These are phyloP conservation scores for Paulownia fortunei DNA, from an alignment of 257 asterid genomes.

Conservation along the genomic window DNA sequence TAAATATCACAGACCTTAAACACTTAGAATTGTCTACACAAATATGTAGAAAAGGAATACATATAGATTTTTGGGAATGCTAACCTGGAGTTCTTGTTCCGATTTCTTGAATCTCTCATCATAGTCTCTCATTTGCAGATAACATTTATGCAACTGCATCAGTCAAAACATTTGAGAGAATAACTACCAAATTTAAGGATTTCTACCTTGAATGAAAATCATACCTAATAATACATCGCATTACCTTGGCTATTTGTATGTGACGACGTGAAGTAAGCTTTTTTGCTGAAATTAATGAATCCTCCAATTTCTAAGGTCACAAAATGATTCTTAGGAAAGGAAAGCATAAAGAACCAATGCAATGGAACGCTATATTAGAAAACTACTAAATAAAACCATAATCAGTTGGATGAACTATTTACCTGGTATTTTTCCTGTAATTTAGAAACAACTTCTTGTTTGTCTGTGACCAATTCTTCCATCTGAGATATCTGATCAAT, in stretches of 20 bases:
- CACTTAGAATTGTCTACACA: not conserved
- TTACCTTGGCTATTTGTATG: constrained; percentile 71
- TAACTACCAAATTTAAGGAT: constrained; percentile 9
- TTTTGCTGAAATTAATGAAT: constrained; percentile 60
- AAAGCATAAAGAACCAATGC: constrained; percentile 14
- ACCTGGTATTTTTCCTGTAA: constrained; percentile 74
- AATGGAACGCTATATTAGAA: constrained; percentile 9
- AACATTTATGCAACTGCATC: constrained; percentile 70
- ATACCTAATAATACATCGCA: constrained; percentile 11
- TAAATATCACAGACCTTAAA: not conserved
- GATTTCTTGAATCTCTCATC: constrained; percentile 63
- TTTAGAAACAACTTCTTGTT: constrained; percentile 52
- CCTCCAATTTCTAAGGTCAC: constrained; percentile 69
- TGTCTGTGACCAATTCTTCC: constrained; percentile 61
- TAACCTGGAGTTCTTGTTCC: constrained; percentile 84
- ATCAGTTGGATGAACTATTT: constrained; percentile 20
- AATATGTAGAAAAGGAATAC: not conserved
- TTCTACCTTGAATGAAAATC: constrained; percentile 21
- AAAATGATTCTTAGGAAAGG: constrained; percentile 28
- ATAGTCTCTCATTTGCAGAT: constrained; percentile 68
- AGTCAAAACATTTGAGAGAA: constrained; percentile 22
- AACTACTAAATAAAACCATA: constrained; percentile 22
- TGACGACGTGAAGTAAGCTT: constrained; percentile 62
- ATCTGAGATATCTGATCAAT: constrained; percentile 62
- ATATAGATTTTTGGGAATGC: constrained; percentile 16